These are phyloP conservation scores for Penicillium carneum DNA, from an alignment of 2,329 filamentous ascomycete species.

Conservation along the genomic window DNA sequence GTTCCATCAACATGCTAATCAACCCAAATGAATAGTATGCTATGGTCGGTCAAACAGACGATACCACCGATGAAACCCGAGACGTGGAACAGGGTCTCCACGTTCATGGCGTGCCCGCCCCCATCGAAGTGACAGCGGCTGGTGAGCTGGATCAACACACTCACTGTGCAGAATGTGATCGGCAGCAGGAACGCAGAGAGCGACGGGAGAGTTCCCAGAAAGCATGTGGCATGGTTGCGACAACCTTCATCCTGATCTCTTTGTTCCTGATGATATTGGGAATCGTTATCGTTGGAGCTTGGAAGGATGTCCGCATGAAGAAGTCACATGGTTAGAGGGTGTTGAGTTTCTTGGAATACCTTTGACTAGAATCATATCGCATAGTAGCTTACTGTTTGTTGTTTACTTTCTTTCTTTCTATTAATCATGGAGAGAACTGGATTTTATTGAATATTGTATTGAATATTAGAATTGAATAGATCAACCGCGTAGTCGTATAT, in stretches of 20 bases:
- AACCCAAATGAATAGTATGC: conserved; percentile 1
- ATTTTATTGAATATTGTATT: not conserved
- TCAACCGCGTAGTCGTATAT: not conserved
- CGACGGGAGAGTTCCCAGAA: conserved; percentile 2
- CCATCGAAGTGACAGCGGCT: not conserved
- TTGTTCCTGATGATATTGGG: conserved; percentile 27
- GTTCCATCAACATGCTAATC: not conserved
- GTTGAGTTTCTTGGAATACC: not conserved
- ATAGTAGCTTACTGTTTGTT: not conserved
- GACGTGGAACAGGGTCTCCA: conserved; percentile 16
- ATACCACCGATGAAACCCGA: not conserved
- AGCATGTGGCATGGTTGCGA: conserved; percentile 22
- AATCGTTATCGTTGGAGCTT: conserved; percentile 17
- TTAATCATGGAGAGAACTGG: not conserved
- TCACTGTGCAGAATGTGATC: conserved; percentile 31
- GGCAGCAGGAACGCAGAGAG: conserved; percentile 23
- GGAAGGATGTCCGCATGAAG: conserved; percentile 11
- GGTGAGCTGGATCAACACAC: conserved; percentile 12
- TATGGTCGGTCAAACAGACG: conserved; percentile 14
- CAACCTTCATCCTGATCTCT: conserved; percentile 22
- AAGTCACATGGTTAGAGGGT: conserved; percentile 2
- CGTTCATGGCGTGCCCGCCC: not conserved
- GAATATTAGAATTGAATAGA: not conserved
- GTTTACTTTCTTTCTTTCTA: too few species aligned
- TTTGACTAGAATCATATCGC: not conserved